Conservation (phyloP, 192 early-diverging fungal species). For the Gaertneriomyces sp. region DNA sequence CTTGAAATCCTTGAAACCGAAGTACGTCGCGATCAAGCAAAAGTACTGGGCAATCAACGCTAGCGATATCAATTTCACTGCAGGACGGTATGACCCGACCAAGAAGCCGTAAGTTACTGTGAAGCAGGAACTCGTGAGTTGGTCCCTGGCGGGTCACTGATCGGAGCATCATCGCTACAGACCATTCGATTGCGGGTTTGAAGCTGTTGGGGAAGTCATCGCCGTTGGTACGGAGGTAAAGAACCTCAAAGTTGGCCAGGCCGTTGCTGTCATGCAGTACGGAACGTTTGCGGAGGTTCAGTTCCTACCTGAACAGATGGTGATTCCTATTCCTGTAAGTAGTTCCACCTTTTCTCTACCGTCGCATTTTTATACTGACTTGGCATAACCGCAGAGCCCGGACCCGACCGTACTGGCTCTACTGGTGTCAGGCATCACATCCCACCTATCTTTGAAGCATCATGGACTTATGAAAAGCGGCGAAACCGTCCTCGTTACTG, state of each 20-base stretch:
- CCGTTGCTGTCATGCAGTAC: constrained; percentile 37
- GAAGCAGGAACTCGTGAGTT: background rate
- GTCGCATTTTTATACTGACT: background rate
- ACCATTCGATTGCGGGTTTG: constrained; percentile 59
- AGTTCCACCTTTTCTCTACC: background rate
- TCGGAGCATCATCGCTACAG: constrained; percentile 15
- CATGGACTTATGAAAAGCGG: constrained; percentile 43
- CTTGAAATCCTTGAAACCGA: constrained; percentile 1
- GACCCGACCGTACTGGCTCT: constrained; percentile 33
- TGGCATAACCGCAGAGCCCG: background rate
- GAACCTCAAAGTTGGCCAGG: constrained; percentile 25
- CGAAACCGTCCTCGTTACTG: constrained; percentile 57
- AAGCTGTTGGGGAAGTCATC: constrained; percentile 53
- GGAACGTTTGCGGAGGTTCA: constrained; percentile 51
- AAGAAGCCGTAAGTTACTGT: constrained; percentile 43
- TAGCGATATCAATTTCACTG: constrained; percentile 54
- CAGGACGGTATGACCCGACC: constrained; percentile 50
- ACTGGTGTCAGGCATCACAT: constrained; percentile 52
- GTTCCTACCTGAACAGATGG: constrained; percentile 17
- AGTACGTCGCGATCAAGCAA: constrained; percentile 40
- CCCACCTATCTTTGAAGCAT: constrained; percentile 49
- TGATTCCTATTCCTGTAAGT: constrained; percentile 38
- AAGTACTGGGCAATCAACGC: constrained; percentile 56
- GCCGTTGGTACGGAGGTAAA: constrained; percentile 38
- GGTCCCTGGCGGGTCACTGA: background rate